Evolutionary conservation across 148 eudicot species (phyloP), one percentile per base, ranked within the genome.

Genomic region (Rhododendron molle): DNA sequence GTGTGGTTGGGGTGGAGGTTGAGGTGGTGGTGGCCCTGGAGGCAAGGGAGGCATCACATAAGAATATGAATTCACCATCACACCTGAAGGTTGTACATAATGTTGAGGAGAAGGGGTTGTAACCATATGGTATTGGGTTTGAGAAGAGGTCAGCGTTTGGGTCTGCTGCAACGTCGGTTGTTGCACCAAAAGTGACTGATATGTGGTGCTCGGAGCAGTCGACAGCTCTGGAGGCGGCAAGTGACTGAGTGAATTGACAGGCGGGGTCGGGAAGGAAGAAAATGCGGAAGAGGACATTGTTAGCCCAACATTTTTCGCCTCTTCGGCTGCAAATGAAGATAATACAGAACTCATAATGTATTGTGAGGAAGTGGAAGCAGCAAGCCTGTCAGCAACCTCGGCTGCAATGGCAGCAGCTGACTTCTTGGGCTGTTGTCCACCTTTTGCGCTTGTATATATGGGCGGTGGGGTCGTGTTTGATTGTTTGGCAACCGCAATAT

Each of bases 271-370:
- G 43, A 88, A 81, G 83, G 94, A 85, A 60, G 78, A 80, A 58
- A 92, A 62, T 79, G 85, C 77, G 10, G 92, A 54, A 87, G 93
- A 81, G 18, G 95, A 32, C 77, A 88, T 91, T 28, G 88, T 80
- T 14, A 93, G 85, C 81, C 91, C 89, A 16, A 92, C 93, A 36
- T 83, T 92, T 90, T 95, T 92, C 34, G 98, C 96, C 86, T 91
- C 94, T 86, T 96, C 93, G 44, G 99, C 99, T 67, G 99, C 99
- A 87, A 96, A 94, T 73, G 98, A 87, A 3, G 99, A 96, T 46
- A 96, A 93, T 81, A 96, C 99, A 38, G 97, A 93, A 10, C 92
- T 81, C 99, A 96, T 96, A 85, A 96, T 96, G 76, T 90, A 86
- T 85, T 95, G 97, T 44, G 99, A 96, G 32, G 98, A 94, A 38